phyloP scores from a whole-genome alignment of 257 asterid species.

The Jacaranda mimosifolia region DNA sequence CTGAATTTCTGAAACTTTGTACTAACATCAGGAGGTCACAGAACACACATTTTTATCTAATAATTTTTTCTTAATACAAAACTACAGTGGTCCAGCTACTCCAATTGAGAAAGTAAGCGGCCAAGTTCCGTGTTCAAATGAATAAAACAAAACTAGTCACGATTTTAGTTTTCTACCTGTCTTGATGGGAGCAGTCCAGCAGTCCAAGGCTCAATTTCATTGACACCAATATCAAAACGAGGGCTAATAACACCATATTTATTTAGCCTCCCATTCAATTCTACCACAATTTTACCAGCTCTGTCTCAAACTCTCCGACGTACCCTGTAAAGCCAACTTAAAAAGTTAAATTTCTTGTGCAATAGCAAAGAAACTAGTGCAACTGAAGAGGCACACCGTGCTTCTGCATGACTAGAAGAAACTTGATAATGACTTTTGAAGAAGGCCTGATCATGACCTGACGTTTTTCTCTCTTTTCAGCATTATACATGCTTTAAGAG shows the following conservation, averaged over 20 bases:
- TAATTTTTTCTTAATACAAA: too few relatives aligned
- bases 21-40: too few relatives aligned
- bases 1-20: too few relatives aligned
- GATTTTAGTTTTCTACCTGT: too few relatives aligned
- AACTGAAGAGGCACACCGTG: neutral
- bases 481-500: slow-evolving; percentile 46
- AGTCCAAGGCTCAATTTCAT: too few relatives aligned
- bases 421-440: too few relatives aligned
- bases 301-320: slow-evolving; percentile 50
- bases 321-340: slow-evolving; percentile 24
- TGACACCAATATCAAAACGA: too few relatives aligned
- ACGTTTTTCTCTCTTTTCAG: slow-evolving; percentile 40
- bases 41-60: too few relatives aligned
- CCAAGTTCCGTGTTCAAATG: neutral
- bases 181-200: too few relatives aligned
- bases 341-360: neutral
- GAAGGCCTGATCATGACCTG: too few relatives aligned
- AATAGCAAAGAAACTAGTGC: neutral
- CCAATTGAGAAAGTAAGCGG: neutral
- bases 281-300: slow-evolving; percentile 49
- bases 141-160: neutral
- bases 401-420: slow-evolving; percentile 45
- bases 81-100: neutral
- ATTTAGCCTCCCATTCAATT: too few relatives aligned
- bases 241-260: too few relatives aligned